These are phyloP conservation scores for Phialemoniopsis sp. DNA, from an alignment of 2,329 filamentous ascomycete genomes.

Conservation along the genomic window DNA sequence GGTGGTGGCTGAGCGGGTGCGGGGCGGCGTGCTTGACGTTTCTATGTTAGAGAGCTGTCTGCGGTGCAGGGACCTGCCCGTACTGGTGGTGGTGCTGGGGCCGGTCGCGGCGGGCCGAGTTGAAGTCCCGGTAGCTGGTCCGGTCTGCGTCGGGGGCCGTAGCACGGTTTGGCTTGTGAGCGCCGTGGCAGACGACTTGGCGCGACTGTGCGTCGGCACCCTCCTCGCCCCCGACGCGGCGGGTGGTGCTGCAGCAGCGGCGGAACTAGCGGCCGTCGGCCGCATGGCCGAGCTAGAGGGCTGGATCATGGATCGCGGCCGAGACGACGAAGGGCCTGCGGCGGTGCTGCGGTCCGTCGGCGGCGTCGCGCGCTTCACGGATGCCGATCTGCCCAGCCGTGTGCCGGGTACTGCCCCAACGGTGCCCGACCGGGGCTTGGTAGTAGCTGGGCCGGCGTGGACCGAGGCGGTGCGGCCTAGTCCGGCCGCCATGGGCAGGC, in stretches of 20 bases:
- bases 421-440: conserved; percentile 1
- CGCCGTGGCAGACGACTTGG: conserved; percentile 34
- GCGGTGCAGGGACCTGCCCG: conserved; percentile 6
- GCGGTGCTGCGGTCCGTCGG: conserved; percentile 2
- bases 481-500: conserved; percentile 31
- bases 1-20: conserved; percentile 6
- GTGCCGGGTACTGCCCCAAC: too few species aligned
- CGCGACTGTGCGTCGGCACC: conserved; percentile 24
- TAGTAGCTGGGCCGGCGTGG: not conserved
- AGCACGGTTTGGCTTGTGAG: conserved; percentile 32
- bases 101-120: conserved; percentile 3
- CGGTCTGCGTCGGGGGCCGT: conserved; percentile 25
- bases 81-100: not conserved
- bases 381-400: too few species aligned
- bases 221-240: conserved; percentile 9
- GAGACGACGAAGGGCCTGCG: conserved; percentile 8
- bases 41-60: conserved; percentile 6
- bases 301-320: too few species aligned
- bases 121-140: conserved; percentile 11
- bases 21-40: not conserved
- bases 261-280: conserved; percentile 19
- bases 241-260: conserved; percentile 5
- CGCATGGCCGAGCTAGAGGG: conserved; percentile 7
- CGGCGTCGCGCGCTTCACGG: too few species aligned
- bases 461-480: not conserved